Evolutionary conservation across 139 green algal species (phyloP).

Genomic region (Chlorella vulgaris): DNA sequence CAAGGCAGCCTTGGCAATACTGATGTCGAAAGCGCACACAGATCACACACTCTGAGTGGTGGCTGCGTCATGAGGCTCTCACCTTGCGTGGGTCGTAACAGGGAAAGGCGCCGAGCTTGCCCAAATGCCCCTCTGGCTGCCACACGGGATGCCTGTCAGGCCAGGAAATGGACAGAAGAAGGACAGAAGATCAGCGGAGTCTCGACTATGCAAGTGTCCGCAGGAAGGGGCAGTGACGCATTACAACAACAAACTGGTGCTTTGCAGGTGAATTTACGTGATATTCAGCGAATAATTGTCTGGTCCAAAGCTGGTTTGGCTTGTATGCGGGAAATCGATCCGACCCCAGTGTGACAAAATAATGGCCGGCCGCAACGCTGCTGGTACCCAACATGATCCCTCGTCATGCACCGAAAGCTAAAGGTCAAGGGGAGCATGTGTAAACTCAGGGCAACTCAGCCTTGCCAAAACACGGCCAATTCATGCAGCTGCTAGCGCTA

Average conservation of each 20-base stretch:
- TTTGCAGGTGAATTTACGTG: neutral
- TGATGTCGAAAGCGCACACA: neutral
- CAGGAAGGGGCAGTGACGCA: too few species aligned
- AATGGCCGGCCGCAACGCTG: conserved; percentile 38
- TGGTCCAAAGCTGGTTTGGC: neutral
- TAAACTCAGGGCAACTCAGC: neutral
- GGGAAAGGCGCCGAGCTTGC: conserved; percentile 23
- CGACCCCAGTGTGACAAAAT: conserved; percentile 55
- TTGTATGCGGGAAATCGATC: conserved; percentile 31
- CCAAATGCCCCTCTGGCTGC: conserved; percentile 22
- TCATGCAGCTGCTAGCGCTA: neutral
- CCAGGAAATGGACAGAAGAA: neutral
- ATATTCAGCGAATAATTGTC: neutral
- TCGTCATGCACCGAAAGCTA: conserved; percentile 51
- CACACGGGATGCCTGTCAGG: conserved; percentile 28
- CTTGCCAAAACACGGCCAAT: neutral
- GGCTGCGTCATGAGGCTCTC: neutral
- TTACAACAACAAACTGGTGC: neutral
- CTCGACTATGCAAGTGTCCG: too few species aligned
- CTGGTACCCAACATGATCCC: conserved; percentile 58
- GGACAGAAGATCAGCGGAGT: neutral
- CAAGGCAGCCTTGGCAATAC: neutral
- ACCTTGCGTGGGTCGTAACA: conserved; percentile 48
- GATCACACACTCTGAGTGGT: neutral
- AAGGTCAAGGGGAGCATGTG: neutral